Evolutionary conservation across 495 filamentous ascomycete species (phyloP).

Genomic region (Neurospora intermedia): DNA sequence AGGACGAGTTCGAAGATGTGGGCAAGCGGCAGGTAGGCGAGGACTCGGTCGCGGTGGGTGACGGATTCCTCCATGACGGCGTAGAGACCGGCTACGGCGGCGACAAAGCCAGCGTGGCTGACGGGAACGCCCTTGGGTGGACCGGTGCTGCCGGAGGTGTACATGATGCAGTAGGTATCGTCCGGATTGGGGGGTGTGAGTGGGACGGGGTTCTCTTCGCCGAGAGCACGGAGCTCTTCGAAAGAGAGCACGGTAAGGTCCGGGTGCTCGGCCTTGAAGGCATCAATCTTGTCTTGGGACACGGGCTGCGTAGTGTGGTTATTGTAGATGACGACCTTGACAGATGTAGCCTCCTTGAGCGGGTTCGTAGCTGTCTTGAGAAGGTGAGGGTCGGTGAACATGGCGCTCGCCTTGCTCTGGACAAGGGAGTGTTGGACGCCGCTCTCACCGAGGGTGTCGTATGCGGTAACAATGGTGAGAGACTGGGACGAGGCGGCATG

Average conservation of each 20-base stretch:
- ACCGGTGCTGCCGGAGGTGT: slow-evolving; percentile 88
- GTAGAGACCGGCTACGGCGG: slow-evolving; percentile 43
- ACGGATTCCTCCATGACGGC: slow-evolving; percentile 34
- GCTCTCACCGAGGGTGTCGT: slow-evolving; percentile 56
- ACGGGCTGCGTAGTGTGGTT: slow-evolving; percentile 27
- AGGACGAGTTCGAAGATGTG: slow-evolving; percentile 78
- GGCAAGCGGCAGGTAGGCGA: slow-evolving; percentile 82
- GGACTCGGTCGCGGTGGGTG: slow-evolving; percentile 45
- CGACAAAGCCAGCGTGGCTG: slow-evolving; percentile 64
- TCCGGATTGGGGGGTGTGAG: slow-evolving; percentile 55
- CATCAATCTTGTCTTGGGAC: slow-evolving; percentile 27
- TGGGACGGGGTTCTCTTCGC: slow-evolving; percentile 51
- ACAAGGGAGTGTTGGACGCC: slow-evolving; percentile 51
- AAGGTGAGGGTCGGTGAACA: slow-evolving; percentile 52
- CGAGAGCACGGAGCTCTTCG: slow-evolving; percentile 42
- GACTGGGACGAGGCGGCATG: slow-evolving; percentile 77
- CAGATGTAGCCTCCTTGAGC: slow-evolving; percentile 30
- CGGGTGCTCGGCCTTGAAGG: slow-evolving; percentile 31
- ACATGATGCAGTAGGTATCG: slow-evolving; percentile 84
- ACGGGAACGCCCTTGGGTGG: slow-evolving; percentile 81
- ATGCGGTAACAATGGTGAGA: slow-evolving; percentile 89
- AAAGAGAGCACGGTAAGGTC: slow-evolving; percentile 32
- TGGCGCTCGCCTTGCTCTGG: slow-evolving; percentile 48
- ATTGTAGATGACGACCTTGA: slow-evolving; percentile 38
- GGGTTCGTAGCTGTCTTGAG: slow-evolving; percentile 35